Conservation (phyloP, 83 land plant species). For the Picea abies region DNA sequence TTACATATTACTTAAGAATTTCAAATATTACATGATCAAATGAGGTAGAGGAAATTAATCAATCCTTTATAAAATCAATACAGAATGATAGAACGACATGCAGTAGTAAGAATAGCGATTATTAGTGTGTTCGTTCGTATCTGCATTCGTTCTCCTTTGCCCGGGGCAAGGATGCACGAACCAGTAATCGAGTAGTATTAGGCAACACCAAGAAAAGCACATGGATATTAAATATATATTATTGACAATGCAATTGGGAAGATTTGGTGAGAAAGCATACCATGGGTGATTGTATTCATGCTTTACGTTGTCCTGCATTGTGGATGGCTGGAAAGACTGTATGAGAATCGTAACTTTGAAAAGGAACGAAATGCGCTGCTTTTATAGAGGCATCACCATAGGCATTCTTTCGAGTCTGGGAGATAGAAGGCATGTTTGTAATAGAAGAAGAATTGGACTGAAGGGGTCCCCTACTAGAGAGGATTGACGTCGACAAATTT, state of each 20-base stretch:
- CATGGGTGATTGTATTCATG: neutral
- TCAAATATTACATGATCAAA: constrained; percentile 2
- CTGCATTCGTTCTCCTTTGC: constrained; percentile 3
- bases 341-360: neutral
- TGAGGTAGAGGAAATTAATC: neutral
- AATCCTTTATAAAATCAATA: constrained; percentile 5
- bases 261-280: neutral
- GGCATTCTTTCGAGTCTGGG: neutral
- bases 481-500: constrained; percentile 8
- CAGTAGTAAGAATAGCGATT: neutral
- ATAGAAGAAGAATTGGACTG: constrained; percentile 12
- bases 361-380: neutral
- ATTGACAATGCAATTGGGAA: too few relatives aligned
- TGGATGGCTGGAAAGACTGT: neutral
- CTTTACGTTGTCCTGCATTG: neutral
- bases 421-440: neutral
- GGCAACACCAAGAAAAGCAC: neutral
- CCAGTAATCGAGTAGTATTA: neutral
- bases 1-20: neutral
- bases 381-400: neutral
- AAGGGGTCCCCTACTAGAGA: constrained; percentile 13
- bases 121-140: neutral
- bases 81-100: neutral
- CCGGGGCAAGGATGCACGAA: neutral
- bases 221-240: neutral